A percentile compares a stretch with the other conserved stretches of the same genome.
phyloP scores from a whole-genome alignment of 768 basidiomycete genomes.

The Mycena chlorophos region DNA sequence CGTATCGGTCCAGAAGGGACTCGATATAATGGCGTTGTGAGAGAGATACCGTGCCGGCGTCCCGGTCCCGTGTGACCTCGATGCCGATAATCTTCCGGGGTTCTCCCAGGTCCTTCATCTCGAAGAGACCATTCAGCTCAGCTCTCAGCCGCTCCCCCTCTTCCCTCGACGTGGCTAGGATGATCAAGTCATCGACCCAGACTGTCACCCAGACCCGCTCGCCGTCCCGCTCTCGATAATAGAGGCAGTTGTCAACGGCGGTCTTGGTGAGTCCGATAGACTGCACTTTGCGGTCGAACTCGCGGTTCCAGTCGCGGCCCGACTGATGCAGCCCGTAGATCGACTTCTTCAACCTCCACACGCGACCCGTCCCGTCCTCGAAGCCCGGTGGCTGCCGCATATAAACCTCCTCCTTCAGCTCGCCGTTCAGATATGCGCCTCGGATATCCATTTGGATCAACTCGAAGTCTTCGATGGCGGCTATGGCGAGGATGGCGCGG shows the following conservation, averaged over 20 bases:
- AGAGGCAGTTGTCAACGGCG: not conserved
- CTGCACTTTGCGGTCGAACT: not conserved
- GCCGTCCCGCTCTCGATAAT: not conserved
- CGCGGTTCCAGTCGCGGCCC: not conserved
- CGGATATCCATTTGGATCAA: not conserved
- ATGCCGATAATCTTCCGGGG: not conserved
- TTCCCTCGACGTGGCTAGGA: not conserved
- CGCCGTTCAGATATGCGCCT: not conserved
- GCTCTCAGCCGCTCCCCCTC: not conserved
- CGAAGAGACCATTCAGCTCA: not conserved
- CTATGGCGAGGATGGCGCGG: slow-evolving; percentile 4
- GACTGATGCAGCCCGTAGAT: not conserved
- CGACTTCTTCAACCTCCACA: not conserved
- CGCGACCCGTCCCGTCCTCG: not conserved
- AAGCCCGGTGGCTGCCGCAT: not conserved
- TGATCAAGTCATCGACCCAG: not conserved
- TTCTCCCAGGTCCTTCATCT: not conserved
- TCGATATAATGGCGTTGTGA: too few species aligned
- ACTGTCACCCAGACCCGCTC: not conserved
- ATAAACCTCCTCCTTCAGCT: not conserved
- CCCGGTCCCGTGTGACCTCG: not conserved
- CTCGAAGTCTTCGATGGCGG: not conserved
- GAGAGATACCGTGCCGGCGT: too few species aligned
- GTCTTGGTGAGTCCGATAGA: not conserved
- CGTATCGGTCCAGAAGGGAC: too few species aligned